Percentiles rank a stretch among this genome's conserved stretches.
Conservation (phyloP, 2,329 filamentous ascomycete genomes). For the Mycosphaerella arachidis region DNA sequence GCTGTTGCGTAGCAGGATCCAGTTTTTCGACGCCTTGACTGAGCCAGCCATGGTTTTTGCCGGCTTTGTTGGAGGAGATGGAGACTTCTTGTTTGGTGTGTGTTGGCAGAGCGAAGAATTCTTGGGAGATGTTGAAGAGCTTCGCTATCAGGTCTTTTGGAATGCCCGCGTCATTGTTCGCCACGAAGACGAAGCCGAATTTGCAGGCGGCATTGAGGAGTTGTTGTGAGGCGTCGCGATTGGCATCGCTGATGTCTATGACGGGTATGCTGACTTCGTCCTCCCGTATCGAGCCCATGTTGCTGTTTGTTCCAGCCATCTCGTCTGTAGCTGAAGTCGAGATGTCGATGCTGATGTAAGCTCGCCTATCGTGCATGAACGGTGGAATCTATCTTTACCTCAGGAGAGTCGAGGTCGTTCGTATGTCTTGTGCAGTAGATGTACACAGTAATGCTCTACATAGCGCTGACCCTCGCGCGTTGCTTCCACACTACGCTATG, state of each 20-base stretch:
- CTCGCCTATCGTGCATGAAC: background rate
- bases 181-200: slow-evolving; percentile 87
- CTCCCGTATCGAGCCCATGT: slow-evolving; percentile 9
- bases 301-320: background rate
- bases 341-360: background rate
- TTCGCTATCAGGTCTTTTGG: slow-evolving; percentile 59
- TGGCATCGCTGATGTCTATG: slow-evolving; percentile 68
- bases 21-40: slow-evolving; percentile 83
- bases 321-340: background rate
- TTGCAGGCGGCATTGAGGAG: slow-evolving; percentile 75
- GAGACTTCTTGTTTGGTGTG: slow-evolving; percentile 70
- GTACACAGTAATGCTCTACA: slow-evolving; percentile 18
- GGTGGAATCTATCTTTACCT: background rate
- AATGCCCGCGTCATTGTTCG: slow-evolving; percentile 64
- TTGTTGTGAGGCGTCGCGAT: slow-evolving; percentile 57
- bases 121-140: slow-evolving; percentile 68
- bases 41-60: slow-evolving; percentile 81
- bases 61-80: slow-evolving; percentile 59
- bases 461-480: slow-evolving; percentile 12
- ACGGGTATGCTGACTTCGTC: slow-evolving; percentile 58
- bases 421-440: slow-evolving; percentile 10
- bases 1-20: slow-evolving; percentile 74
- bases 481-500: slow-evolving; percentile 14
- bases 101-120: slow-evolving; percentile 66
- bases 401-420: background rate